Conservation (phyloP, 345 rosid species). For the Boechera stricta region DNA sequence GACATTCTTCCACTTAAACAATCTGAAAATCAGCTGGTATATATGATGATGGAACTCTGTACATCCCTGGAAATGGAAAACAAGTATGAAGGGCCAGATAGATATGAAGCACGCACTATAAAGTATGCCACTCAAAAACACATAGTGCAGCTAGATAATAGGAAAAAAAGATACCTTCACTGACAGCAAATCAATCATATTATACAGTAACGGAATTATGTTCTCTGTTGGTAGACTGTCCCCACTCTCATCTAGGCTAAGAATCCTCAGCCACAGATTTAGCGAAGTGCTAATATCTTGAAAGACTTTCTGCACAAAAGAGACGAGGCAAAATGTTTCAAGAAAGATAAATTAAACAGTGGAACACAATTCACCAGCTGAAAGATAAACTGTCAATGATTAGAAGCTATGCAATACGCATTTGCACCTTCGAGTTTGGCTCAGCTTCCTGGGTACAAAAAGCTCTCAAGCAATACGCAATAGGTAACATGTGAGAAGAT, state of each 20-base stretch:
- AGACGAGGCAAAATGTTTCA: conserved; percentile 35
- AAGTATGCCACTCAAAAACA: conserved; percentile 7
- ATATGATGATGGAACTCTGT: conserved; percentile 51
- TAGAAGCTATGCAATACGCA: conserved; percentile 47
- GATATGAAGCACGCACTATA: conserved; percentile 12
- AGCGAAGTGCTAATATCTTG: conserved; percentile 65
- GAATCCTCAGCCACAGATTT: conserved; percentile 62
- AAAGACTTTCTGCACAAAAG: conserved; percentile 58
- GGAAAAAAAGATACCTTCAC: conserved; percentile 61
- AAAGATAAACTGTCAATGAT: conserved; percentile 22
- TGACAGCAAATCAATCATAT: conserved; percentile 69
- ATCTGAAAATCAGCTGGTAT: conserved; percentile 62
- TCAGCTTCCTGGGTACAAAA: conserved; percentile 73
- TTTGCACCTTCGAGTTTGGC: conserved; percentile 79
- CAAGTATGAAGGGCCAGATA: conserved; percentile 25
- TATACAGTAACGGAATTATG: conserved; percentile 60
- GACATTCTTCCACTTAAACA: conserved; percentile 58
- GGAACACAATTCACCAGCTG: conserved; percentile 34
- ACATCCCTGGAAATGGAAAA: conserved; percentile 61
- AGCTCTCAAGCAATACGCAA: conserved; percentile 76
- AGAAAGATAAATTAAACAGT: conserved; percentile 17
- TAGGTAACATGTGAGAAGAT: conserved; percentile 59
- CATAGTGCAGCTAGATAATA: conserved; percentile 27
- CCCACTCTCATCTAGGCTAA: conserved; percentile 44
- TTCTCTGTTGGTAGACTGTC: conserved; percentile 48